Conservation (phyloP, 306 rosid genomes). For the Dryas alaskensis region DNA sequence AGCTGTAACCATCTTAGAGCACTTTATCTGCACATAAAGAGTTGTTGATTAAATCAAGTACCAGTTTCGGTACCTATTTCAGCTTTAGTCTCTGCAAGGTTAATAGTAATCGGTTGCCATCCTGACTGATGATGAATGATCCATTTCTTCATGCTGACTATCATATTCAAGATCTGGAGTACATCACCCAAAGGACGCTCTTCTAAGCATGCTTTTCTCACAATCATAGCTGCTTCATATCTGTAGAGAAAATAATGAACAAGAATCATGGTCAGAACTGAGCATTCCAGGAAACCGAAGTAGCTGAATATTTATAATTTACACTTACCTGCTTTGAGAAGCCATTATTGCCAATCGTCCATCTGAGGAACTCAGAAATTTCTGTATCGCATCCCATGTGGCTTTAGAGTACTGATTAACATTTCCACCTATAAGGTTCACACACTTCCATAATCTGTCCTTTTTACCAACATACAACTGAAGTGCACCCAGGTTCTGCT, state of each 20-base stretch:
- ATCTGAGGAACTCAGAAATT: slow-evolving; percentile 50
- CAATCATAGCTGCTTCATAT: slow-evolving; percentile 58
- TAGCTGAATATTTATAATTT: slow-evolving; percentile 2
- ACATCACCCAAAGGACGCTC: slow-evolving; percentile 59
- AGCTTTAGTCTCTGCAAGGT: slow-evolving; percentile 37
- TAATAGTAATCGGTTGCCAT: slow-evolving; percentile 71
- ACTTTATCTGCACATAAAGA: slow-evolving; percentile 13
- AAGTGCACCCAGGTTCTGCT: slow-evolving; percentile 46
- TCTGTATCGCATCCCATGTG: slow-evolving; percentile 50
- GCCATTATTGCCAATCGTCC: slow-evolving; percentile 58
- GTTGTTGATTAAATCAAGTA: slow-evolving; percentile 29
- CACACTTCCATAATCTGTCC: slow-evolving; percentile 64
- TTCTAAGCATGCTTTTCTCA: slow-evolving; percentile 55
- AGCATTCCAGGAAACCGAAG: slow-evolving; percentile 13
- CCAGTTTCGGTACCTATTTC: slow-evolving; percentile 26
- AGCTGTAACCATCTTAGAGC: slow-evolving; percentile 23
- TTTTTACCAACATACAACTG: slow-evolving; percentile 57
- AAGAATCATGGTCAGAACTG: not conserved
- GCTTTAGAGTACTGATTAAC: slow-evolving; percentile 40
- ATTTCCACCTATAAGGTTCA: slow-evolving; percentile 49
- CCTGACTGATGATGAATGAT: slow-evolving; percentile 58
- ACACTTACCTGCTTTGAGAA: slow-evolving; percentile 66
- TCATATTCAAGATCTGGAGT: slow-evolving; percentile 64
- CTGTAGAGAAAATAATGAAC: slow-evolving; percentile 39
- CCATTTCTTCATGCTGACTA: slow-evolving; percentile 60